phyloP scores from a whole-genome alignment of 2,329 filamentous ascomycete species.

The Gaeumannomyces tritici region DNA sequence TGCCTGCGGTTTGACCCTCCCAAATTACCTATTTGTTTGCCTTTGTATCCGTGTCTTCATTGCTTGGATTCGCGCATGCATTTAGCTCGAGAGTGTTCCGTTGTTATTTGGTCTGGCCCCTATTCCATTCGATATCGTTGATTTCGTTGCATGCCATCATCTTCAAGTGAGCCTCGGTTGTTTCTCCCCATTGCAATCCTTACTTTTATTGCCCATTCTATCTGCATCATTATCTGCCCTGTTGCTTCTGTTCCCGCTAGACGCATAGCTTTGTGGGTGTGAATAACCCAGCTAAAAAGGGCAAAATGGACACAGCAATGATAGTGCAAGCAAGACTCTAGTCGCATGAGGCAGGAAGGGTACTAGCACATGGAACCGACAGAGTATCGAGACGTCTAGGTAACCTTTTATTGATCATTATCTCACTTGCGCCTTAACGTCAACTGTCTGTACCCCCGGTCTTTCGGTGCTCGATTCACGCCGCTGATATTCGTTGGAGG shows the following conservation, averaged over 20 bases:
- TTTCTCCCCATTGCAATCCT: neutral
- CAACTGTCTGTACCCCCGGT: too few relatives aligned
- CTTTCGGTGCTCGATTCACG: too few relatives aligned
- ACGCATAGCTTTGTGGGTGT: too few relatives aligned
- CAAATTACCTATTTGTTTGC: neutral
- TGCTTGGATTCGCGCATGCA: neutral
- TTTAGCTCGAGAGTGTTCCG: neutral
- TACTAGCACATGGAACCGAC: neutral
- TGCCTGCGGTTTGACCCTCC: neutral
- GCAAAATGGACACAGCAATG: too few relatives aligned
- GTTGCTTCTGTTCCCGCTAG: too few relatives aligned
- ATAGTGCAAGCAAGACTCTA: neutral
- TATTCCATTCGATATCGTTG: neutral
- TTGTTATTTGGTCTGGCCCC: too few relatives aligned
- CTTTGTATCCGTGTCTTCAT: neutral
- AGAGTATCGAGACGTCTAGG: neutral
- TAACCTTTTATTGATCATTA: neutral
- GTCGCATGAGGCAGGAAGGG: neutral
- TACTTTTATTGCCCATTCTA: too few relatives aligned
- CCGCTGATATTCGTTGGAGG: too few relatives aligned
- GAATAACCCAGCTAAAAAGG: neutral
- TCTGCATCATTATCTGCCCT: too few relatives aligned
- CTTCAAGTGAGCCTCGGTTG: neutral
- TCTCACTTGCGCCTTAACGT: neutral
- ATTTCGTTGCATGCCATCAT: neutral